phyloP scores from a whole-genome alignment of 768 basidiomycete genomes.

The Dioszegia hungarica region DNA sequence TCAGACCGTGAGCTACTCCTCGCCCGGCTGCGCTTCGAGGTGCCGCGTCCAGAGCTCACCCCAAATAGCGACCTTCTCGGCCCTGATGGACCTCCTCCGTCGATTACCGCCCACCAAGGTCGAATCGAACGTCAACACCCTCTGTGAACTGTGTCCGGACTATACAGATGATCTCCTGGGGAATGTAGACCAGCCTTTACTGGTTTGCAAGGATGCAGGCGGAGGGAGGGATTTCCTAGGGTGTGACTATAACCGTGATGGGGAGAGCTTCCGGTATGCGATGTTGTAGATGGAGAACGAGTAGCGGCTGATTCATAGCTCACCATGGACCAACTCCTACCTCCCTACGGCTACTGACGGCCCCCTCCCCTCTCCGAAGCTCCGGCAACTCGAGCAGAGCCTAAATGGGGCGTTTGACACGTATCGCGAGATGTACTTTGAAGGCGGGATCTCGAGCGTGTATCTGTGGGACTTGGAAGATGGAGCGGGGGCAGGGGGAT shows the following conservation, averaged over 20 bases:
- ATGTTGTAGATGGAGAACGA: not conserved
- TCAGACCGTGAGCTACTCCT: constrained; percentile 5
- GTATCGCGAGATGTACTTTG: constrained; percentile 97
- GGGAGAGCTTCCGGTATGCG: constrained; percentile 77
- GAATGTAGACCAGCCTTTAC: constrained; percentile 89
- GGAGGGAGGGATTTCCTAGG: constrained; percentile 83
- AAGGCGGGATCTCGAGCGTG: constrained; percentile 94
- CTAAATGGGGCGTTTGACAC: constrained; percentile 97
- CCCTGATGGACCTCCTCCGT: constrained; percentile 92
- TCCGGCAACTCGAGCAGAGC: constrained; percentile 83
- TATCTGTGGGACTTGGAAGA: constrained; percentile 98
- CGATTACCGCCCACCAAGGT: constrained; percentile 88
- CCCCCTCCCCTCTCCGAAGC: constrained; percentile 72
- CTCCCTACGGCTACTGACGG: constrained; percentile 85
- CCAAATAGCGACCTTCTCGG: constrained; percentile 54
- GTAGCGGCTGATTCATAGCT: constrained; percentile 54
- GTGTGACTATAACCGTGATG: constrained; percentile 89
- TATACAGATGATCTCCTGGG: constrained; percentile 91
- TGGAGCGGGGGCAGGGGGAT: constrained; percentile 55
- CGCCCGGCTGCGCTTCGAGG: not conserved
- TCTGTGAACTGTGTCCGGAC: constrained; percentile 81
- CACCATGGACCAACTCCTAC: constrained; percentile 98
- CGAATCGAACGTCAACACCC: constrained; percentile 76
- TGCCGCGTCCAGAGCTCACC: not conserved
- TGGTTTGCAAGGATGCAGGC: constrained; percentile 65